Evolutionary conservation across 768 basidiomycete genomes (phyloP), one percentile per base, ranked within the genome.

Genomic region (Rhizopogon vesiculosus): DNA sequence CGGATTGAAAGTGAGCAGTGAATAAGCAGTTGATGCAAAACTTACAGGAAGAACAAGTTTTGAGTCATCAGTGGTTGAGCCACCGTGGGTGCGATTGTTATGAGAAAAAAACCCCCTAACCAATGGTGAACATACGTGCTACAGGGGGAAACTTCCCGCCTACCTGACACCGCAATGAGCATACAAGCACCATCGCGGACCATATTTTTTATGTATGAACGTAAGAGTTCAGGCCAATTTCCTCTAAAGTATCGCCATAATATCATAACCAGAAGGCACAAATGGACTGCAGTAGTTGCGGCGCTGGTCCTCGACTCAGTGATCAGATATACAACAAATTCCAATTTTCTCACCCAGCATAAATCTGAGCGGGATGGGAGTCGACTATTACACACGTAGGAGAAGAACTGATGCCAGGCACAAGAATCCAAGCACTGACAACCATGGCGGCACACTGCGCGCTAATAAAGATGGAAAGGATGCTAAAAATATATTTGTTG

Each of bases 21-120:
- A 35, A 35, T 5, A 7, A 33, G 46, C 13, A 18, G 13, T 19
- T 15, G 13, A 35, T 5, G 46, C 31, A 48, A 39, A 7, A 58
- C 65, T 19, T 39, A 66, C 66, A 60, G 56, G 45, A 62, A 67
- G 2, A 56, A 53, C 1, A 67, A 41, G 18, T 68, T 68, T n/a
- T 62, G 60, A 7, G 51, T 54, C 54, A 61, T 56, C 9, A 29
- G 38, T n/a, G 45, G 48, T 31, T 56, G 33, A 40, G 66, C 59
- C 56, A 4, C 19, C 28, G 13, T 55, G 29, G 8, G 54, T 51
- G 45, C 55, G 22, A 67, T 60, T 2, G 59, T 64, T 51, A 66
- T 19, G 38, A 64, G 61, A 1, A 66, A n/a, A 56, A 64, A 46
- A 12, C 62, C 28, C 15, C 40, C 65, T 66, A 22, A 35, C 8